These are phyloP conservation scores for Trichophyton simii DNA, from an alignment of 2,329 filamentous ascomycete genomes.

Conservation along the genomic window DNA sequence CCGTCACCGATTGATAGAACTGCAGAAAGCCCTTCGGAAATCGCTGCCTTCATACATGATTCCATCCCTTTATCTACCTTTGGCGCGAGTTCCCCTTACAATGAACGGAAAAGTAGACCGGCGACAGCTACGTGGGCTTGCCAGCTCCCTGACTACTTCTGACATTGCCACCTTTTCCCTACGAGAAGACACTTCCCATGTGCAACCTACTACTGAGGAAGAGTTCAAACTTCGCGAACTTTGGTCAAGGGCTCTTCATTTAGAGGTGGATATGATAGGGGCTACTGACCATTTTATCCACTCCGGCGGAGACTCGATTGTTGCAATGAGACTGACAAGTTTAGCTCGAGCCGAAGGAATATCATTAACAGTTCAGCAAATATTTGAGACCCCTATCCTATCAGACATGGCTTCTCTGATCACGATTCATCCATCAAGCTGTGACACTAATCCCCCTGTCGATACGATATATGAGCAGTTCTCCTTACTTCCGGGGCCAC, in stretches of 20 bases:
- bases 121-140: constrained; percentile 15
- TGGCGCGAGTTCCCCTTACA: constrained; percentile 23
- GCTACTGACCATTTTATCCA: background rate
- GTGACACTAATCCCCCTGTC: background rate
- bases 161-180: background rate
- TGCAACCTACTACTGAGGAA: background rate
- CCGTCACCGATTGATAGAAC: constrained; percentile 6
- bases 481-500: background rate
- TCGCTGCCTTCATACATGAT: constrained; percentile 23
- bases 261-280: background rate
- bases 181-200: background rate
- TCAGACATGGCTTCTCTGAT: background rate
- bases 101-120: constrained; percentile 24
- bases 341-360: background rate
- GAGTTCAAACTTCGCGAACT: background rate
- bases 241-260: background rate
- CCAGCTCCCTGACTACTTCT: background rate
- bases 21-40: constrained; percentile 11
- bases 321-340: background rate
- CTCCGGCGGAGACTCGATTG: background rate
- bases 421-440: background rate
- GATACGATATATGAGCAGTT: background rate
- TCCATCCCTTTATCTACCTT: constrained; percentile 32
- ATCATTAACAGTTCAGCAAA: background rate
- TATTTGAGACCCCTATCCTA: constrained; percentile 4